Base-by-base conservation (phyloP, 768 basidiomycete species). In the Panaeolus cyanescens region DNA sequence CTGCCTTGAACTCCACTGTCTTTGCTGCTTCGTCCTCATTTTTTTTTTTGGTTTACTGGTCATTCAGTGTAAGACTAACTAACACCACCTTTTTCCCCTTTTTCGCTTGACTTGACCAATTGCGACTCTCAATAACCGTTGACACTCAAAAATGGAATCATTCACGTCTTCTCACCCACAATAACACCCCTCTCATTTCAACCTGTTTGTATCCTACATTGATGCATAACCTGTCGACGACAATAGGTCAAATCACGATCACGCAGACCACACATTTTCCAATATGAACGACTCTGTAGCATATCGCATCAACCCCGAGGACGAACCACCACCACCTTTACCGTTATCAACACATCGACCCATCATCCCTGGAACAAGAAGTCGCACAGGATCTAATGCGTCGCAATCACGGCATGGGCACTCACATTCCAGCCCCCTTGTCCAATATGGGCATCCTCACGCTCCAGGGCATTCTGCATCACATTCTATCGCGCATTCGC, bases 141-240 rank as follows among this genome's bases (percentile, higher is more conserved):
- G 45, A 22, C 10, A 50, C 25, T 50, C 45, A 50, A 50, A 25
- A 50, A 50, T 50, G 45, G 45, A 50, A 50, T 50, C 45, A 50
- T 50, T 50, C 45, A 9, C 45, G 17, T 28, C 13, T 17, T 50
- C 15, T 28, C 30, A 28, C n/a, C 45, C 45, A 13, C 45, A 28
- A 50, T 50, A 50, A 25, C 45, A 28, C 45, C 45, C 25, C 10
- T 5, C 3, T 15, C 45, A 13, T 50, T n/a, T n/a, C n/a, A n/a
- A n/a, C n/a, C n/a, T n/a, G n/a, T n/a, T n/a, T n/a, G n/a, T n/a
- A n/a, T n/a, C n/a, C n/a, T n/a, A n/a, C n/a, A n/a, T n/a, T n/a
- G n/a, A n/a, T n/a, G n/a, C n/a, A n/a, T n/a, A n/a, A n/a, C n/a
- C n/a, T n/a, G n/a, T n/a, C 45, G 45, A 20, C 30, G 25, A 3